Percentiles rank a stretch among this genome's conserved stretches.
Conservation (phyloP, 176 grass and related monocot genomes). For the Avena sativa region DNA sequence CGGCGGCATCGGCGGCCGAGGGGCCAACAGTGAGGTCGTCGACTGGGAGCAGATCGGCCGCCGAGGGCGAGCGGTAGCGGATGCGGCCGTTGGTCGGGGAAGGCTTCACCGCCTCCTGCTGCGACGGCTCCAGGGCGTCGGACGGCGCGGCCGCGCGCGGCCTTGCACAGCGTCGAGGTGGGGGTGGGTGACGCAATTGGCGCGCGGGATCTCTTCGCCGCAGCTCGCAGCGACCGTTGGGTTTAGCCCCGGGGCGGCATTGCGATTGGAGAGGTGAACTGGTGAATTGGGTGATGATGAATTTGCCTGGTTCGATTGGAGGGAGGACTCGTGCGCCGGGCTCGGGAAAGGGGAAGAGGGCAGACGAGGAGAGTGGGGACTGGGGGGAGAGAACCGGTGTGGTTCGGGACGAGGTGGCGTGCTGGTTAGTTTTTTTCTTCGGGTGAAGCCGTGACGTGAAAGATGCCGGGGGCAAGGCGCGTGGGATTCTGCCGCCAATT, state of each 20-base stretch:
- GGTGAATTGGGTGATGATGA: not conserved
- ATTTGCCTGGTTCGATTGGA: constrained; percentile 28
- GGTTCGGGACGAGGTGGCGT: not conserved
- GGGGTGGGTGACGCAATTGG: not conserved
- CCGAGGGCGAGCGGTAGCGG: constrained; percentile 82
- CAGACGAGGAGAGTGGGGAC: not conserved
- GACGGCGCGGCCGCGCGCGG: constrained; percentile 50
- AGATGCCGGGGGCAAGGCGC: constrained; percentile 4
- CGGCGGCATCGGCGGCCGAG: constrained; percentile 42
- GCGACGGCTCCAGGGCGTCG: constrained; percentile 68
- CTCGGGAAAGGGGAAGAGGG: not conserved
- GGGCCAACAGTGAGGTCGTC: constrained; percentile 49
- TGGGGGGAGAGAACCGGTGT: not conserved
- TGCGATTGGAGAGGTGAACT: constrained; percentile 29
- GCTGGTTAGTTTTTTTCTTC: not conserved
- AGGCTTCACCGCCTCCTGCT: constrained; percentile 71
- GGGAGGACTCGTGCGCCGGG: not conserved
- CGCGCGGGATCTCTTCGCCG: constrained; percentile 44
- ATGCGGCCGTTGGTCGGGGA: constrained; percentile 80
- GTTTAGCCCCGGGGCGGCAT: constrained; percentile 30
- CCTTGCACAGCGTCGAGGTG: constrained; percentile 15
- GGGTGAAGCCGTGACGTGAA: not conserved
- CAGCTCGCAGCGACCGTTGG: constrained; percentile 42
- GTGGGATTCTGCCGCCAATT: not conserved
- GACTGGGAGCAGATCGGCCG: constrained; percentile 61